A percentile compares a stretch with the other conserved stretches of the same genome.
Evolutionary conservation across 1,284 basidiomycete species (phyloP).

Genomic region (Afroboletus lepidellus): DNA sequence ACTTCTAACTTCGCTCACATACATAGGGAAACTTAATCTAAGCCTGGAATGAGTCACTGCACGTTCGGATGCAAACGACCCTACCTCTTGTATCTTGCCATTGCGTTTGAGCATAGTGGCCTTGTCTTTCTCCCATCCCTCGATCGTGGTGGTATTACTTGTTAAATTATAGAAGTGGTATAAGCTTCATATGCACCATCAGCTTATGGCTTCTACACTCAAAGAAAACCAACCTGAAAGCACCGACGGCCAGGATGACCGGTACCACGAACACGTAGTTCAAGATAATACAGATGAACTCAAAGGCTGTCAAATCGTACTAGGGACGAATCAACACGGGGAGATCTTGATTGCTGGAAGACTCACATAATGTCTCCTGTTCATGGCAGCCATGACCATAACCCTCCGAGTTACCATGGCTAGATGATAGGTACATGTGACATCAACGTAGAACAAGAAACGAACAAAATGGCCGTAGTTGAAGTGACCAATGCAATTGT

Average conservation of each 20-base stretch:
- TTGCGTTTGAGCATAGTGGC: constrained; percentile 81
- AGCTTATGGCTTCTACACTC: neutral
- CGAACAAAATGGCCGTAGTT: constrained; percentile 92
- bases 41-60: constrained; percentile 5
- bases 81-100: constrained; percentile 84
- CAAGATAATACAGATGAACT: constrained; percentile 82
- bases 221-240: constrained; percentile 61
- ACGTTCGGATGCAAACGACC: constrained; percentile 17
- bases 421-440: constrained; percentile 84
- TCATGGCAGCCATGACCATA: constrained; percentile 41
- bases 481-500: constrained; percentile 87
- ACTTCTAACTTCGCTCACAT: constrained; percentile 29
- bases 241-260: constrained; percentile 83
- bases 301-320: constrained; percentile 67
- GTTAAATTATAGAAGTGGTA: constrained; percentile 87
- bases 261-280: constrained; percentile 88
- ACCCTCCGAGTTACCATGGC: constrained; percentile 74
- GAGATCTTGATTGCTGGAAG: neutral
- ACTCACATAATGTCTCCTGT: constrained; percentile 53
- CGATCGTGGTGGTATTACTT: constrained; percentile 92
- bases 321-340: constrained; percentile 33
- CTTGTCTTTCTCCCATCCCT: constrained; percentile 97
- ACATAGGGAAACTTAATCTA: constrained; percentile 94
- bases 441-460: constrained; percentile 88
- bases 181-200: constrained; percentile 44